Evolutionary conservation across 139 green algal species (phyloP), one percentile per base, ranked within the genome.

Genomic region (Coelastrella sp.): DNA sequence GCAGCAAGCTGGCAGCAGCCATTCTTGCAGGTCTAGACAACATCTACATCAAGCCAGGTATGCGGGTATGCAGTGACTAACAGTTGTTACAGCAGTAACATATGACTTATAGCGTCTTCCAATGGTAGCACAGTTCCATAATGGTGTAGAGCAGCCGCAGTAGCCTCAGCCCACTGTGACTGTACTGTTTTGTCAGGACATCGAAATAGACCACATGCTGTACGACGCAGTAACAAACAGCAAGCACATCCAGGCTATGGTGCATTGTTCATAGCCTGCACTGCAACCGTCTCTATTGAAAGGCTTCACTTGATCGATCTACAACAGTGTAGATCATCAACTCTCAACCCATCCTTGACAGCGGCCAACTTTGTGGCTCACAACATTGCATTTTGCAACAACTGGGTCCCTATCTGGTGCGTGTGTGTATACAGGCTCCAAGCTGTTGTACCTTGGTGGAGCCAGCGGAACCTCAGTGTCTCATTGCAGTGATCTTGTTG

Each of bases 1-100:
- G 98, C 59, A 99, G 96, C 70, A 99, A 99, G 96, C 94, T 99
- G 81, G 98, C 98, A 15, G 98, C 98, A 20, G 96, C 97, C 12
- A 97, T 99, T 61, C 94, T 99, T 57, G 98, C 98, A 61, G 98
- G 98, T 82, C 94, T 99, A 15, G 98, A 99, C 96, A 99, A 99
- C 95, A 99, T 99, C 87, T 96, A 99, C 93, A 97, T 99, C 88
- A 98, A 98, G 92, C 98, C 97, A 6, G 84, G 84, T 88, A 56
- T 35, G 82, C 22, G 22, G 20, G 10, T 60, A 70, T 65, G 49
- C 78, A n/a, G 8, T 59, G 14, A 14, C 15, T 19, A 80, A 24
- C 74, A 80, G 74, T 24, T 59, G 25, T 80, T 15, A 20, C 58
- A 85, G 58, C 80, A 84, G 78, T 11, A 65, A 6, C 8, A 79